Conservation (phyloP, 768 basidiomycete species). For the Omphalotus guepiniiformis region DNA sequence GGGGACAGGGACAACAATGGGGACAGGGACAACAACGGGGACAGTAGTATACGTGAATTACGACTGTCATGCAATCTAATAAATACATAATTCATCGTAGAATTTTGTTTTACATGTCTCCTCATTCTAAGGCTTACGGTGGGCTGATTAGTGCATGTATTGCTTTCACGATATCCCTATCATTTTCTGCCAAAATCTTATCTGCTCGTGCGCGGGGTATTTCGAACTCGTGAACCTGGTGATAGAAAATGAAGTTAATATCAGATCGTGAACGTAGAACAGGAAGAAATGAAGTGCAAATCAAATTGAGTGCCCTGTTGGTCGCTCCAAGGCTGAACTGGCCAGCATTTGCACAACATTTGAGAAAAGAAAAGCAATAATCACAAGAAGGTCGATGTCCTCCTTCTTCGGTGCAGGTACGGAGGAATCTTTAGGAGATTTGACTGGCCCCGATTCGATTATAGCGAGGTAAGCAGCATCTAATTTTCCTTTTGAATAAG, state of each 20-base stretch:
- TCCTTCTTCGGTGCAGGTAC: slow-evolving; percentile 45
- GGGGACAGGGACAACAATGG: too few relatives aligned
- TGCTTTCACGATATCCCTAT: slow-evolving; percentile 49
- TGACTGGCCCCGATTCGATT: slow-evolving; percentile 52
- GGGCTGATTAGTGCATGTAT: slow-evolving; percentile 36
- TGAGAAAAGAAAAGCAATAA: slow-evolving; percentile 16
- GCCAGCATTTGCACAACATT: background rate
- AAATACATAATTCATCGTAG: too few relatives aligned
- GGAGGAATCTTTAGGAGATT: slow-evolving; percentile 38
- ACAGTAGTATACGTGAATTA: too few relatives aligned
- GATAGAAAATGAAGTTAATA: slow-evolving; percentile 2
- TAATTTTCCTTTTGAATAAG: slow-evolving; percentile 64
- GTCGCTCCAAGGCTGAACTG: too few relatives aligned
- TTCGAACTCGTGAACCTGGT: slow-evolving; percentile 62
- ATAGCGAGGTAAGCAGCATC: slow-evolving; percentile 59
- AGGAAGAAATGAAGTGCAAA: too few relatives aligned
- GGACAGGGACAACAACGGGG: too few relatives aligned
- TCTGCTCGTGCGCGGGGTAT: slow-evolving; percentile 56
- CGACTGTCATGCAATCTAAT: too few relatives aligned
- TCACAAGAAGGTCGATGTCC: slow-evolving; percentile 62
- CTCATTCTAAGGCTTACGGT: too few relatives aligned
- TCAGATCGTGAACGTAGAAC: background rate
- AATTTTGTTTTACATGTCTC: too few relatives aligned
- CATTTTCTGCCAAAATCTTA: slow-evolving; percentile 48
- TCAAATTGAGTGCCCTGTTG: too few relatives aligned